Conservation (phyloP, 176 grass and related monocot genomes). For the Triticum timopheevii region DNA sequence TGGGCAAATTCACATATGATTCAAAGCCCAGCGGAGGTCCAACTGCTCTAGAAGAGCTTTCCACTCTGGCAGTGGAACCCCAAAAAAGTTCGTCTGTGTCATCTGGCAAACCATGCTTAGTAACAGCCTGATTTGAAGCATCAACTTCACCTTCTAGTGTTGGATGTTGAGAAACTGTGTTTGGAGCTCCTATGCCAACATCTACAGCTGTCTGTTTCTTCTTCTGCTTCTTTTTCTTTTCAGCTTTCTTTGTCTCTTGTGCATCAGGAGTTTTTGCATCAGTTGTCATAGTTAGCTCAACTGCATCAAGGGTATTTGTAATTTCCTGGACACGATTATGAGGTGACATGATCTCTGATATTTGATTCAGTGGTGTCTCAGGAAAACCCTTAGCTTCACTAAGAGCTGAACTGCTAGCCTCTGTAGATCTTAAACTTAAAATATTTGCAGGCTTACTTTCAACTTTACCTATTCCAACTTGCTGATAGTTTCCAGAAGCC, state of each 20-base stretch:
- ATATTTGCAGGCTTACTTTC: slow-evolving; percentile 21
- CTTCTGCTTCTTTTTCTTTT: slow-evolving; percentile 99
- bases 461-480: slow-evolving; percentile 19
- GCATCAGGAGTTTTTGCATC: slow-evolving; percentile 48
- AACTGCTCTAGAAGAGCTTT: slow-evolving; percentile 27
- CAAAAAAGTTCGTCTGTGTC: slow-evolving; percentile 50
- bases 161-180: slow-evolving; percentile 40
- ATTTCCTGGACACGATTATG: slow-evolving; percentile 39
- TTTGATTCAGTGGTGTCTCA: slow-evolving; percentile 19
- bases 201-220: slow-evolving; percentile 57
- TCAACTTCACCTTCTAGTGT: slow-evolving; percentile 49
- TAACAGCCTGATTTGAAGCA: slow-evolving; percentile 44
- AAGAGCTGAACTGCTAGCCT: slow-evolving; percentile 1
- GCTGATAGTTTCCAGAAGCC: slow-evolving; percentile 3
- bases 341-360: slow-evolving; percentile 28
- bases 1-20: slow-evolving; percentile 23
- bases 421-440: slow-evolving; percentile 29
- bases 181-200: slow-evolving; percentile 54
- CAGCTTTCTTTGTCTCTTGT: slow-evolving; percentile 71
- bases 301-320: slow-evolving; percentile 26
- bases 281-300: slow-evolving; percentile 26
- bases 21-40: slow-evolving; percentile 15
- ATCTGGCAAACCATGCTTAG: slow-evolving; percentile 48
- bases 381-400: slow-evolving; percentile 20
- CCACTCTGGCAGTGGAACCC: slow-evolving; percentile 31